Conservation (phyloP, 176 grass and related monocot genomes). For the Miscanthus lutarioriparius region DNA sequence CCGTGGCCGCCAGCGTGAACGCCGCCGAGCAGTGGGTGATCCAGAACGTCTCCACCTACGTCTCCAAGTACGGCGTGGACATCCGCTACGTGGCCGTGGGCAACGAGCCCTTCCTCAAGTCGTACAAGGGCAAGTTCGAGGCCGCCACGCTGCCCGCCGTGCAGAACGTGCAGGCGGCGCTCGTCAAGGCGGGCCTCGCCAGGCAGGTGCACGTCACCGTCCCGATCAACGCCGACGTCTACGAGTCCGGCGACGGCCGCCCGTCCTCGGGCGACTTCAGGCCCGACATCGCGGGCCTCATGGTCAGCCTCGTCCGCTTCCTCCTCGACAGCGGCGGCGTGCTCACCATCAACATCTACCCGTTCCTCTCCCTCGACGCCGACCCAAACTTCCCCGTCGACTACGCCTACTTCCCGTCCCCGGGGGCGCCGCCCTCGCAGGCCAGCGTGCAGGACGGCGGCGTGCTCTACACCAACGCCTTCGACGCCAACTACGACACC, state of each 20-base stretch:
- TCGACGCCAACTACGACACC: constrained; percentile 98
- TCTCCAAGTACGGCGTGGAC: constrained; percentile 77
- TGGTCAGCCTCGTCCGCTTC: constrained; percentile 73
- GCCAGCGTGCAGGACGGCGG: constrained; percentile 60
- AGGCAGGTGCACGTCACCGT: constrained; percentile 75
- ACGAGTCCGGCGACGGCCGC: constrained; percentile 53
- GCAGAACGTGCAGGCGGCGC: constrained; percentile 87
- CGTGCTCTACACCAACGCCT: constrained; percentile 85
- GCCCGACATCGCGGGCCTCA: constrained; percentile 64
- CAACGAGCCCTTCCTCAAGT: constrained; percentile 93
- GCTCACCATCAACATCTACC: constrained; percentile 94
- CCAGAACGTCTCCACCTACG: constrained; percentile 74
- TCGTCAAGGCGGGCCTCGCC: constrained; percentile 77
- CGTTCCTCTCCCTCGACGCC: constrained; percentile 79
- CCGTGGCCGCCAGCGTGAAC: constrained; percentile 48
- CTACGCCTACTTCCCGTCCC: constrained; percentile 80
- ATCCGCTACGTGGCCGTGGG: constrained; percentile 83
- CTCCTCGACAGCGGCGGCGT: constrained; percentile 66
- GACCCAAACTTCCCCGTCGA: constrained; percentile 82
- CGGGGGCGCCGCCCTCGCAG: constrained; percentile 36
- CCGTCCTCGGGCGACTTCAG: constrained; percentile 84
- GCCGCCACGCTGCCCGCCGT: constrained; percentile 61
- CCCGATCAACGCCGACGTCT: constrained; percentile 94
- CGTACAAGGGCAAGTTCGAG: constrained; percentile 84
- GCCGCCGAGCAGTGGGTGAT: constrained; percentile 87